Base-by-base conservation (phyloP, 768 basidiomycete genomes). In the Mrakia frigida region DNA sequence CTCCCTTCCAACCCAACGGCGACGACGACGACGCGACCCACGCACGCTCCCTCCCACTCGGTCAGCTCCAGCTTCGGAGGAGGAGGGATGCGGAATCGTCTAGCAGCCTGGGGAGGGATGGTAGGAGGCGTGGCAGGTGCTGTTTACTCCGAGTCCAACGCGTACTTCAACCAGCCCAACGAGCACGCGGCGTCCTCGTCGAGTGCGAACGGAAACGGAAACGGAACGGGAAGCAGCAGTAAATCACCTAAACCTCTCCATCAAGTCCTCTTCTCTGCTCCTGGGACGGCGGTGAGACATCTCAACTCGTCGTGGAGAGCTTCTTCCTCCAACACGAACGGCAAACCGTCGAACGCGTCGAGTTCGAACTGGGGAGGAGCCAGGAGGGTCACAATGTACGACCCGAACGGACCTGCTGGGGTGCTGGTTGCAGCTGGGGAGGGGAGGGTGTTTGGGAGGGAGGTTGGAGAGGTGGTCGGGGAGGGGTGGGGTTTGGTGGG, bases 391-490 rank as follows among this genome's bases (percentile, higher is more conserved):
- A 28, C 21, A 33, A 6, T 35, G 33, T 73, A 53, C 50, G 63
- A 71, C 43, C 60, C 63, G 14, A 56, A 37, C 50, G 70, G 41
- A 28, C n/a, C 21, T 43, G 59, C 43, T n/a, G 59, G 46, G 50
- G 33, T 28, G 35, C 53, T 65, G 33, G 67, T 11, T 7, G 46
- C 10, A 9, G 31, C 35, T 7, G 69, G 69, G 23, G 65, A 75
- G 37, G 88, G 89, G 1, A 79, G 90, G 50, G 89, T 93, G 59
- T 94, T 94, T 82, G 89, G 88, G 25, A 84, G 87, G 78, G 86
- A 88, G 71, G 82, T 93, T 79, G 85, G 81, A 77, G 80, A 82
- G 0, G 89, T 88, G 63, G 89, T 88, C 61, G 88, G 89, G 43
- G 83, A 82, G 70, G 88, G 89, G 77, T 90, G 90, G 9, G 87